Conservation (phyloP, 192 early-diverging fungal genomes). For the Diversispora eburnea region DNA sequence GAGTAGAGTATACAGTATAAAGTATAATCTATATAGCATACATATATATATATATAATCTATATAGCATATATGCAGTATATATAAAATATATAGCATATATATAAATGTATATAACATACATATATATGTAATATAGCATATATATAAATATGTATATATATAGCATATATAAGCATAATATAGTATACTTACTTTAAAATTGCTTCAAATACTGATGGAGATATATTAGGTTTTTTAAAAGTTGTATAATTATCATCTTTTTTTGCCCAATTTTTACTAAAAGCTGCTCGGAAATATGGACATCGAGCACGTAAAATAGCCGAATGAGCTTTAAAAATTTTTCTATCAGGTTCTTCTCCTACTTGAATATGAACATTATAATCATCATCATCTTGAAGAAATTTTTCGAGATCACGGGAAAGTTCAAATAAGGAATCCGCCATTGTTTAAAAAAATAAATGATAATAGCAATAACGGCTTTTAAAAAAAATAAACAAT, state of each 20-base stretch:
- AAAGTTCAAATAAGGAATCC: slow-evolving; percentile 1
- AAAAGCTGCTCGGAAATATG: slow-evolving; percentile 15
- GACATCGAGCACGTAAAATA: slow-evolving; percentile 21
- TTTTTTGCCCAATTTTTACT: slow-evolving; percentile 9
- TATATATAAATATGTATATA: too few species aligned
- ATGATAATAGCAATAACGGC: too few species aligned
- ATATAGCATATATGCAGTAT: too few species aligned
- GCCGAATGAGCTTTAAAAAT: slow-evolving; percentile 15
- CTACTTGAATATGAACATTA: background rate
- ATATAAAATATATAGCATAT: too few species aligned
- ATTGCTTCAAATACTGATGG: slow-evolving; percentile 16
- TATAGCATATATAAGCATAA: background rate
- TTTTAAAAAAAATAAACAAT: too few species aligned
- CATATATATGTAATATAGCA: too few species aligned
- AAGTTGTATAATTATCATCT: slow-evolving; percentile 10
- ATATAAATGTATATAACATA: background rate
- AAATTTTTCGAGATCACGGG: background rate
- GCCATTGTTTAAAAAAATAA: background rate
- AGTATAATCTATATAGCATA: too few species aligned
- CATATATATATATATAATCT: too few species aligned
- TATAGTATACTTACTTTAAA: background rate
- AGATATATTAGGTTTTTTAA: slow-evolving; percentile 18
- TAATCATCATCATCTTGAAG: slow-evolving; percentile 18
- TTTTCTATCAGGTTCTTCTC: slow-evolving; percentile 2
- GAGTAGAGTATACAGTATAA: too few species aligned